Evolutionary conservation across 352 stramenopile species (phyloP).

Genomic region (Pythium apleroticum): DNA sequence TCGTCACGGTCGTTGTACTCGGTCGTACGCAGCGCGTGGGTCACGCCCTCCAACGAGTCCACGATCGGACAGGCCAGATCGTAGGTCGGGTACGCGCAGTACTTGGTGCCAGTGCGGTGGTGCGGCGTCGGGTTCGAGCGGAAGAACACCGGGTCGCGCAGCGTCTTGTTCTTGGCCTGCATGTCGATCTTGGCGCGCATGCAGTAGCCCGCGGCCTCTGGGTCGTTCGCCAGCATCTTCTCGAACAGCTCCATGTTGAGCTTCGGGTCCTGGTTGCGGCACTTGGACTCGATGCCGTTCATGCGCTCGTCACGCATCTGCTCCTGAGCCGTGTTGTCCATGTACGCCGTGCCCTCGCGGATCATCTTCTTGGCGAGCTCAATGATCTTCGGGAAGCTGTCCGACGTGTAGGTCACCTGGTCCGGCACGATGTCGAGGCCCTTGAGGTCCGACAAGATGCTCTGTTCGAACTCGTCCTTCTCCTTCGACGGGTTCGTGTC

Average conservation of each 20-base stretch:
- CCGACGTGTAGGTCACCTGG: slow-evolving; percentile 95
- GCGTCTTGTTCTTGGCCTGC: slow-evolving; percentile 89
- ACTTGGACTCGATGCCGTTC: slow-evolving; percentile 90
- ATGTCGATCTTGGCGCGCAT: slow-evolving; percentile 95
- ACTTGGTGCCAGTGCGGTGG: slow-evolving; percentile 93
- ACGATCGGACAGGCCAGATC: slow-evolving; percentile 99
- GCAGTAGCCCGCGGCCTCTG: slow-evolving; percentile 73
- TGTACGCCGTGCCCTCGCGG: slow-evolving; percentile 95
- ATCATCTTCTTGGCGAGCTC: slow-evolving; percentile 95
- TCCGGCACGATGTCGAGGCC: slow-evolving; percentile 80
- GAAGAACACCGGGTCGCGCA: slow-evolving; percentile 89
- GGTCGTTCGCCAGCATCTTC: slow-evolving; percentile 93
- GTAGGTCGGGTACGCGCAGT: slow-evolving; percentile 99
- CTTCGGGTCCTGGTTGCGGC: slow-evolving; percentile 82
- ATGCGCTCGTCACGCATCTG: slow-evolving; percentile 96
- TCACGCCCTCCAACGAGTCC: slow-evolving; percentile 98
- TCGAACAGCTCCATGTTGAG: slow-evolving; percentile 95
- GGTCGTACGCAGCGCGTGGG: slow-evolving; percentile 97
- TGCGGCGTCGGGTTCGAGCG: slow-evolving; percentile 82
- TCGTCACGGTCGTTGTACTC: slow-evolving; percentile 99
- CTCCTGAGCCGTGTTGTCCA: slow-evolving; percentile 99
- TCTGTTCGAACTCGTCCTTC: slow-evolving; percentile 99
- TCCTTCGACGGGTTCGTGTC: slow-evolving; percentile 99
- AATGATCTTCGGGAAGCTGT: slow-evolving; percentile 97
- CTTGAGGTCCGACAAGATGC: slow-evolving; percentile 91